Conservation (phyloP, 805 yeast genomes). For the Kazachstania psychrophila region DNA sequence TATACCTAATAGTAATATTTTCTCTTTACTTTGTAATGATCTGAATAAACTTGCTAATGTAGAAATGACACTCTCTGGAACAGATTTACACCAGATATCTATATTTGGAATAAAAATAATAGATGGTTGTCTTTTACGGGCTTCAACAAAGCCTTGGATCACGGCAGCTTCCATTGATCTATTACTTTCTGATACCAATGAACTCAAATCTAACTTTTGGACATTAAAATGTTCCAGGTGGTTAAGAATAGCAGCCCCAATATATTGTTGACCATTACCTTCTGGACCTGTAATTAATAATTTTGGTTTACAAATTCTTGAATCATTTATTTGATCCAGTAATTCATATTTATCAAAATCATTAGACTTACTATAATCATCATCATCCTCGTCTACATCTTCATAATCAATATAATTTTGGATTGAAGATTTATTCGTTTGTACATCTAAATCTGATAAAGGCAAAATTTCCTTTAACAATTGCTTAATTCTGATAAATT, state of each 20-base stretch:
- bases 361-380: conserved; percentile 28
- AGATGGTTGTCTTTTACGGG: conserved; percentile 81
- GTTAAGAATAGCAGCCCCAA: conserved; percentile 73
- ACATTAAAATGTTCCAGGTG: conserved; percentile 82
- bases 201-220: conserved; percentile 75
- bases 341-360: conserved; percentile 65
- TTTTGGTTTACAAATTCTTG: conserved; percentile 77
- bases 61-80: conserved; percentile 60
- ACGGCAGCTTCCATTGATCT: conserved; percentile 75
- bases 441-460: conserved; percentile 21
- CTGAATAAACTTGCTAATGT: conserved; percentile 63
- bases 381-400: conserved; percentile 21
- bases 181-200: conserved; percentile 67
- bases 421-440: conserved; percentile 21
- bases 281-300: conserved; percentile 59
- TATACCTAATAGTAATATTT: conserved; percentile 63
- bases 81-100: conserved; percentile 63
- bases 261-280: conserved; percentile 82
- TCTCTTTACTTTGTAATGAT: conserved; percentile 61
- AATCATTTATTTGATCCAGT: conserved; percentile 37
- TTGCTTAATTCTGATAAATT: conserved; percentile 37
- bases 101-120: conserved; percentile 75
- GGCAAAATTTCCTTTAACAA: conserved; percentile 58
- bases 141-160: conserved; percentile 78
- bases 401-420: conserved; percentile 30